Evolutionary conservation across 495 filamentous ascomycete genomes (phyloP), one percentile per base, ranked within the genome.

Genomic region (Tuber calosporum): DNA sequence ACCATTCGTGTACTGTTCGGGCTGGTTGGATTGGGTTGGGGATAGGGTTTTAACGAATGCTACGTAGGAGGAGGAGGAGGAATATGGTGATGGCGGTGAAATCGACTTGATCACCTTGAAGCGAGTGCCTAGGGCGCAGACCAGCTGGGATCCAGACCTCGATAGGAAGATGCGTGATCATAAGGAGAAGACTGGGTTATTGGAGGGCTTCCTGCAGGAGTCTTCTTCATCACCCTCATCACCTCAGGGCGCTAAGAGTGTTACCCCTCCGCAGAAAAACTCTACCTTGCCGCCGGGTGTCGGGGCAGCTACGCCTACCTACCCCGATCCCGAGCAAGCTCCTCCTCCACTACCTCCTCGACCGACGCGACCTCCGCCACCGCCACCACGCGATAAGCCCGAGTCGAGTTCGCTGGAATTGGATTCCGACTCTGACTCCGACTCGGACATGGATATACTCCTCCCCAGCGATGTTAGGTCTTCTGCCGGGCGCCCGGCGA

Each of bases 61-160:
- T 26, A 34, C 30, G 43, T 34, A 43, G 71, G 37, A 37, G 66
- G 30, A 43, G 71, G 37, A 37, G 66, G 30, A n/a, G 36, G 36
- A 15, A 40, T n/a, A 34, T 58, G 62, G 34, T 71, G 37, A 71
- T 36, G 19, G n/a, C 66, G 13, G 17, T 11, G 76, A 78, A 6
- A 77, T 78, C 17, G 76, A 78, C 43, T 22, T 78, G 2, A 78
- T 78, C 1, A 77, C 76, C 1, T 45, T 78, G 20, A 67, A 42
- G 1, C 42, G 68, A 37, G 53, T 77, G 1, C 76, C 70, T n/a
- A 77, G 37, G 26, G n/a, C 1, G 0, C 53, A 34, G 26, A 34
- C 17, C 30, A 34, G 53, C 13, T 34, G 53, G 53, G 53, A 62
- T 62, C 53, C 53, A 13, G 53, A 62, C 53, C 13, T 5, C 11